Evolutionary conservation across 768 basidiomycete genomes (phyloP), one percentile per base, ranked within the genome.

Genomic region (Serendipita sp.): DNA sequence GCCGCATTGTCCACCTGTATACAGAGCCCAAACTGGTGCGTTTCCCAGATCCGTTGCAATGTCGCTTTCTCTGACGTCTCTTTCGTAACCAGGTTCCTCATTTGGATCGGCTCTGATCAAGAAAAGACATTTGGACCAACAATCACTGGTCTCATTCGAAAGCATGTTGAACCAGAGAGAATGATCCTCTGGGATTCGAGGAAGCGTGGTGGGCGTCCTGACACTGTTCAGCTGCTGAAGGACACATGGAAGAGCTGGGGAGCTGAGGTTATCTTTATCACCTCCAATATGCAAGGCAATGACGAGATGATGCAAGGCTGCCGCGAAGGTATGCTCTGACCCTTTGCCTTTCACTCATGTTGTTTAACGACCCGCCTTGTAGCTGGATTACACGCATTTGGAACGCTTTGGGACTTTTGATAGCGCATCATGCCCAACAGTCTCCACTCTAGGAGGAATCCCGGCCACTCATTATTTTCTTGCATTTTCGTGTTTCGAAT

Each of bases 61-160:
- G 24, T 64, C 34, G 13, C 24, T 48, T 48, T 45, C 16, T 16
- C 48, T 53, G 18, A 41, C 13, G 13, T 41, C 5, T 41, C 5
- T 41, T 5, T 7, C 7, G 41, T 41, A 32, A 5, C 10, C 67
- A 86, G 86, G 86, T 88, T 81, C 72, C 79, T 88, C 66, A 88
- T 89, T 68, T 89, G 87, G 87, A 87, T 68, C 83, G 86, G 86
- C 63, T 87, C 86, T 65, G 86, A 89, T 70, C 87, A 89, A 73
- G 86, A 87, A 73, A 88, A 85, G 75, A 89, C 88, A 1, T 90
- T 91, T 69, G 89, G 89, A 2, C 84, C 86, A 28, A 89, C 87
- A 18, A 87, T 90, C 67, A 82, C 80, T 67, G 82, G 82, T 35
- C 78, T 90, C 63, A 89, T 90, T 68, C 80, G 82, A 69, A 79